phyloP scores from a whole-genome alignment of 495 filamentous ascomycete genomes.

The Talaromyces wortmannii region DNA sequence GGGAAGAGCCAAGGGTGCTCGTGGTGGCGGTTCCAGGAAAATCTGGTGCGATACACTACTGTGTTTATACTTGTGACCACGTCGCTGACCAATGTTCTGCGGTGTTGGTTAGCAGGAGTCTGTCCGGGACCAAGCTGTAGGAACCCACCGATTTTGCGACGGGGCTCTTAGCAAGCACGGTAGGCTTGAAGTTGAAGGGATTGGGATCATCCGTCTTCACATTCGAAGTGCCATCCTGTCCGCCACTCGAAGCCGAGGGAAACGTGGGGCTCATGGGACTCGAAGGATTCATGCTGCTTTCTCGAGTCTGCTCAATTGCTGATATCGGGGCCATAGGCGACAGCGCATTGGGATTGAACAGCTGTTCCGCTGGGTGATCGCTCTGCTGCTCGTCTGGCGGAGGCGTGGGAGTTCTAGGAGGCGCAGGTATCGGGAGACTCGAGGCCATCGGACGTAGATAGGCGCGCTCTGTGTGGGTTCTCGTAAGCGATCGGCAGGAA shows the following conservation, averaged over 20 bases:
- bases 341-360: constrained; percentile 54
- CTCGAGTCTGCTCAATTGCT: constrained; percentile 7
- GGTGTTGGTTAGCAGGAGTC: constrained; percentile 3
- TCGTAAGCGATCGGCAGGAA: not conserved
- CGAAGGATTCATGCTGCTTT: constrained; percentile 7
- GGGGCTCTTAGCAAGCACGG: constrained; percentile 66
- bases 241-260: constrained; percentile 30
- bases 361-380: constrained; percentile 24
- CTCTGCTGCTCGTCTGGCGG: constrained; percentile 47
- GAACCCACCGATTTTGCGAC: constrained; percentile 69
- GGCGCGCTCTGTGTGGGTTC: not conserved
- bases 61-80: constrained; percentile 97
- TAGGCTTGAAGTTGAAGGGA: constrained; percentile 94
- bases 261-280: constrained; percentile 36
- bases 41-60: constrained; percentile 94
- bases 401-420: constrained; percentile 64
- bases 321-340: constrained; percentile 53
- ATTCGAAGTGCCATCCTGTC: constrained; percentile 26
- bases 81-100: constrained; percentile 79
- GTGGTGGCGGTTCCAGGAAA: constrained; percentile 87
- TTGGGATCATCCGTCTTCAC: constrained; percentile 32
- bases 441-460: constrained; percentile 42
- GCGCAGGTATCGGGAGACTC: constrained; percentile 52
- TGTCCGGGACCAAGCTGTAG: not conserved
- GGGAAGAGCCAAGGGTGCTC: constrained; percentile 83